Evolutionary conservation across 2,329 filamentous ascomycete genomes (phyloP), one percentile per base, ranked within the genome.

Genomic region (Pseudogymnoascus sp.): DNA sequence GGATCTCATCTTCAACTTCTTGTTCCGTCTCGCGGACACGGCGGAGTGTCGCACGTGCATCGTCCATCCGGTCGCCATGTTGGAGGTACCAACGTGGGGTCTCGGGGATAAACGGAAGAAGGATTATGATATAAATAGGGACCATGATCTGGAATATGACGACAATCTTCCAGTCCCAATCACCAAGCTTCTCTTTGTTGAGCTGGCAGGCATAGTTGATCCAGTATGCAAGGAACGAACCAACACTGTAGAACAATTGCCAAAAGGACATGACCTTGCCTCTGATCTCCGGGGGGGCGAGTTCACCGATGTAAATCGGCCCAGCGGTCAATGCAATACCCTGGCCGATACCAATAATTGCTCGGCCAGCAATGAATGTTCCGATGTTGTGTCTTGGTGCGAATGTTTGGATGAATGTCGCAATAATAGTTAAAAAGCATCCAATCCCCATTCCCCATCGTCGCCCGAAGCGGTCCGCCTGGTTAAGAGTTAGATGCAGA

Each of bases 151-250:
- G 87, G 77, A 89, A 89, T 64, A 90, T 84, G 64, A 89, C 82
- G 11, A 89, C 84, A 76, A 88, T 82, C 68, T 81, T 83, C 86
- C 86, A 89, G 72, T 89, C 85, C 87, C 86, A 89, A 66, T 90
- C 77, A 39, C 86, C 86, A 4, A 89, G 79, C 41, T 67, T 75
- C 41, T 74, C 67, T 44, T 76, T 75, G 72, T 87, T 75, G 68
- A 83, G 77, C 36, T 79, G 78, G 70, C 83, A 84, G 13, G 80
- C 85, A 66, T 81, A 89, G 71, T 84, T 85, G 69, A 88, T 83
- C 85, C 76, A 78, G 75, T 83, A 85, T 59, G 83, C 84, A 66
- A 87, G 82, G 72, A 86, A 87, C 11, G 79, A 81, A 3, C 84
- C 85, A 26, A 87, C 85, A 1, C 77, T 82, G 73, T 86, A 88